Base-by-base conservation (phyloP, 305 asterid genomes). In the Stenogyne calaminthoides region DNA sequence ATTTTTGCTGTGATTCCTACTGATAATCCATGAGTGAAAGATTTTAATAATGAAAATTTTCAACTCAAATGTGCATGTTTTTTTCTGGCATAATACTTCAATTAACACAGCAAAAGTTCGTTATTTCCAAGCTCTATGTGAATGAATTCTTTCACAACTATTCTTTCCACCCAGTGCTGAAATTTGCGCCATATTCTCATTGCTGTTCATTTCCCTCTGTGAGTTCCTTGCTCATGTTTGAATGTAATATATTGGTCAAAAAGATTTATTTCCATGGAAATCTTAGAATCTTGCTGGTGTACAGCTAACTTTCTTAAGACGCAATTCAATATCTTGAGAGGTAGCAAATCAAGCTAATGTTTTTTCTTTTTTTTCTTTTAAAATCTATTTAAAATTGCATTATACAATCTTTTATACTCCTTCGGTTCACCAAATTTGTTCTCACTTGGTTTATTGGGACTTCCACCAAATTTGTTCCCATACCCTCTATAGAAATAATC, bases 221-320 rank as follows among this genome's bases (percentile, higher is more conserved):
- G 70, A 42, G 70, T 64, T 64, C 70, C 19, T 3, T 22, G 34
- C 27, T 66, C 51, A 3, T 67, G 34, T 10, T n/a, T 51, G 47
- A 51, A 67, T 16, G 20, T 51, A 51, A 51, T 51, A 42, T 11
- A 42, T 15, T 67, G 27, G 46, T 10, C 5, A 29, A 5, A 5
- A 16, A 36, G 54, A 15, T 36, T 54, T 39, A 19, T 54, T 54
- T 69, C 52, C 37, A 19, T 12, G 22, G 32, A 51, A 37, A 36
- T 19, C 25, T 11, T 54, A 6, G n/a, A 37, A 19, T 67, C 46
- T 67, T 34, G 16, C 72, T 39, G 3, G 25, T 32, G 3, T 32
- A 10, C 20, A 36, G 52, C 37, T 52, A 18, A 56, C 55, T 55
- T 39, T 56, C 25, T 32, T 65, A 65, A 22, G 39, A 12, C 12